phyloP scores from a whole-genome alignment of 208 protist genomes.

The Novymonas esmeraldas region DNA sequence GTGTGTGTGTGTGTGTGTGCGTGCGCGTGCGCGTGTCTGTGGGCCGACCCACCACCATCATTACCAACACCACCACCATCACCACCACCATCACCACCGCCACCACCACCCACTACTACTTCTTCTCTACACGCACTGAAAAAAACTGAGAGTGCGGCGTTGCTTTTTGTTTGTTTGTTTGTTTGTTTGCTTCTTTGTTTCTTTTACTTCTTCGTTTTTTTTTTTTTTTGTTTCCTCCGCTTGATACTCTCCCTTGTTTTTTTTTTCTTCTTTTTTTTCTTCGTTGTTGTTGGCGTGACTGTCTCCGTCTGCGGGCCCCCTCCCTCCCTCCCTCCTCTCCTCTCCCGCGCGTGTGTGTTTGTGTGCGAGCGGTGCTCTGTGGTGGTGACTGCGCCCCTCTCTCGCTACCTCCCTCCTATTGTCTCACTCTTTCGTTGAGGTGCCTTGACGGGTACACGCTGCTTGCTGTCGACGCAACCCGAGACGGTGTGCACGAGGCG shows the following conservation, averaged over 20 bases:
- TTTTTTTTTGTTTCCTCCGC: background rate
- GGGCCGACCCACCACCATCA: background rate
- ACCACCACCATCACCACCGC: no score
- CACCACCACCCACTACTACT: background rate
- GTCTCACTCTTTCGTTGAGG: no score
- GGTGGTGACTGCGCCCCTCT: no score
- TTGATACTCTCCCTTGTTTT: background rate
- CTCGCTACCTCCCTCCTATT: background rate
- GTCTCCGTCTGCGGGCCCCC: background rate
- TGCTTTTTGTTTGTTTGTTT: constrained; percentile 10
- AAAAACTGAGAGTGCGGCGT: background rate
- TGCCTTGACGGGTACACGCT: no score
- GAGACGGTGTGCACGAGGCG: no score
- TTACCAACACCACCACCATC: no score
- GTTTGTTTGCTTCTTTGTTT: background rate
- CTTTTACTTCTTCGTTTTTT: background rate
- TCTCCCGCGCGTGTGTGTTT: no score
- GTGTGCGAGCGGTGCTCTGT: no score
- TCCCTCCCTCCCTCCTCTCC: background rate
- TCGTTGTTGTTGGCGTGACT: background rate
- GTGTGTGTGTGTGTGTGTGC: background rate
- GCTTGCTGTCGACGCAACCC: no score
- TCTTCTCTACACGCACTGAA: background rate
- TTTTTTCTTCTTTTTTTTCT: background rate
- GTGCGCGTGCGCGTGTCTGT: background rate